Conservation (phyloP, 2,329 filamentous ascomycete species). For the Xylariales sp. region DNA sequence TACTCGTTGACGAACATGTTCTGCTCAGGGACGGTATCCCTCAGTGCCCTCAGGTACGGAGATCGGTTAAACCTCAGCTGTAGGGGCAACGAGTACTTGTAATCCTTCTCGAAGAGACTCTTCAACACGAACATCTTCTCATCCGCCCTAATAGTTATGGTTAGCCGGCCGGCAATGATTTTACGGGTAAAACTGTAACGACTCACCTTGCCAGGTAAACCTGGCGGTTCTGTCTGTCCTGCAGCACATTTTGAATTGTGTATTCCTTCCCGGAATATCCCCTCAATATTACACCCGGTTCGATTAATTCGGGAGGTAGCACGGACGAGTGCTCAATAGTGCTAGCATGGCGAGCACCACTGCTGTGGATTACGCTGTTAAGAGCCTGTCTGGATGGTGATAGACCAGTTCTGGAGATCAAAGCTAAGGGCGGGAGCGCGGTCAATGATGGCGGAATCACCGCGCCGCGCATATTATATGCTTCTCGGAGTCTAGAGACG, state of each 20-base stretch:
- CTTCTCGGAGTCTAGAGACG: slow-evolving; percentile 9
- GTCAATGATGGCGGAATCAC: slow-evolving; percentile 45
- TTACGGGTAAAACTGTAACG: not conserved
- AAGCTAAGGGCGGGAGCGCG: slow-evolving; percentile 46
- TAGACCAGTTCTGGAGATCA: slow-evolving; percentile 42
- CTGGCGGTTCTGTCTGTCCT: slow-evolving; percentile 51
- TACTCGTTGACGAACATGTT: slow-evolving; percentile 60
- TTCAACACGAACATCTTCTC: slow-evolving; percentile 52
- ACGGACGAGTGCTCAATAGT: slow-evolving; percentile 42
- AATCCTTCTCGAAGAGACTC: slow-evolving; percentile 51
- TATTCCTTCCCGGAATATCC: slow-evolving; percentile 51
- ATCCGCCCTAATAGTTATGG: slow-evolving; percentile 41
- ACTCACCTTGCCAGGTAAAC: slow-evolving; percentile 52
- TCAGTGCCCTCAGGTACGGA: slow-evolving; percentile 53
- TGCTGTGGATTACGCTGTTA: slow-evolving; percentile 30
- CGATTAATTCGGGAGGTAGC: slow-evolving; percentile 39
- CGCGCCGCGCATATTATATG: slow-evolving; percentile 46
- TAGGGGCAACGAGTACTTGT: slow-evolving; percentile 51
- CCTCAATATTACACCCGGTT: slow-evolving; percentile 47
- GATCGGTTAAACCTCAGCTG: slow-evolving; percentile 49
- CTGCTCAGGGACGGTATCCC: slow-evolving; percentile 57
- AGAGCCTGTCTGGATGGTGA: slow-evolving; percentile 43
- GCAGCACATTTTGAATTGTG: slow-evolving; percentile 50
- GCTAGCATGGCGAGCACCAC: slow-evolving; percentile 44
- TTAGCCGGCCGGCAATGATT: slow-evolving; percentile 3